Conservation (phyloP, 768 basidiomycete species). For the Amanita brunnescens region DNA sequence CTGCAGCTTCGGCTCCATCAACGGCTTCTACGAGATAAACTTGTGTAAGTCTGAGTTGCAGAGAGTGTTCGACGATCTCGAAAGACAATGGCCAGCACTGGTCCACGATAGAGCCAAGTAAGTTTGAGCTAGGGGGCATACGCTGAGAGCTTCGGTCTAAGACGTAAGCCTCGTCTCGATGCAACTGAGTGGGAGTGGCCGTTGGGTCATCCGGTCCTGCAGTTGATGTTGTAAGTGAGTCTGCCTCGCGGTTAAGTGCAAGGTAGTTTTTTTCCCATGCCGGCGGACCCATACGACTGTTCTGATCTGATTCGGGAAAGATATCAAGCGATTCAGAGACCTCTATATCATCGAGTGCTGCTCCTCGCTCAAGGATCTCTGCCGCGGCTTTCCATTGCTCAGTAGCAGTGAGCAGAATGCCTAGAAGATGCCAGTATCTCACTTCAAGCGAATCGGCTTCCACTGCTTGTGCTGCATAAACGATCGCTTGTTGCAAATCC, state of each 20-base stretch:
- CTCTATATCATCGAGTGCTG: constrained; percentile 39
- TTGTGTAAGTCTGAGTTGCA: constrained; percentile 84
- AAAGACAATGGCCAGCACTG: constrained; percentile 34
- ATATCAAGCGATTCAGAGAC: constrained; percentile 18
- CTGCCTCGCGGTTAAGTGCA: neutral
- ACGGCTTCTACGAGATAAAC: constrained; percentile 73
- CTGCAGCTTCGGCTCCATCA: constrained; percentile 80
- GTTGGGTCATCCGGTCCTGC: neutral
- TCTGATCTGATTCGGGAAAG: neutral
- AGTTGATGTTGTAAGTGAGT: neutral
- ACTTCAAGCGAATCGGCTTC: constrained; percentile 55
- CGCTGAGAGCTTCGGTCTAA: constrained; percentile 20
- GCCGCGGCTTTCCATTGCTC: constrained; percentile 76
- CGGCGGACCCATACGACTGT: neutral
- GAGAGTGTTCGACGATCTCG: constrained; percentile 65
- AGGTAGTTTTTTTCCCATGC: neutral
- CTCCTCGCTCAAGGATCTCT: constrained; percentile 72
- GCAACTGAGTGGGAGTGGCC: neutral
- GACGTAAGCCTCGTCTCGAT: constrained; percentile 10
- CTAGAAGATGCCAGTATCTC: constrained; percentile 88
- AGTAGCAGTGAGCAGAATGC: constrained; percentile 65
- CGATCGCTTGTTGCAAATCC: constrained; percentile 59
- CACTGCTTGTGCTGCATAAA: constrained; percentile 61
- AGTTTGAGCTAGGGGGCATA: constrained; percentile 30
- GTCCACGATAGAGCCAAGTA: constrained; percentile 19